These are phyloP conservation scores for Fremontodendron californicum DNA, from an alignment of 345 rosid species.

Conservation along the genomic window DNA sequence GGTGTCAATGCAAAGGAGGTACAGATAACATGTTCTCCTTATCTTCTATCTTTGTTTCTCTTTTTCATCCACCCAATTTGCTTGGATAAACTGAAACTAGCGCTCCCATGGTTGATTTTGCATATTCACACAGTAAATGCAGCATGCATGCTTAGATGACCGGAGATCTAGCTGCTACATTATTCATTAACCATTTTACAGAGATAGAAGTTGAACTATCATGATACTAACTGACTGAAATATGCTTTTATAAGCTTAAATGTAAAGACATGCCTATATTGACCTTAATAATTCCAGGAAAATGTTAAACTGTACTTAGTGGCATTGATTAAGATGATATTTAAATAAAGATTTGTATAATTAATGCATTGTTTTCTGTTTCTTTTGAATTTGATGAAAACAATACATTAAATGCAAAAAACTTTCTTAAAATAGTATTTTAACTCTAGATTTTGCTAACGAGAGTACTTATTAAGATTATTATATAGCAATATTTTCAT, in stretches of 20 bases:
- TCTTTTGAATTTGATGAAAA: background rate
- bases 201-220: background rate
- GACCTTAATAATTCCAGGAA: background rate
- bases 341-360: too few species aligned
- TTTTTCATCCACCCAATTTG: background rate
- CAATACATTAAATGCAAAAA: background rate
- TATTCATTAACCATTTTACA: background rate
- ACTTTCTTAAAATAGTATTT: background rate
- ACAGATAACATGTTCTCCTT: background rate
- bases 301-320: background rate
- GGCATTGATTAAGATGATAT: background rate
- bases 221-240: background rate
- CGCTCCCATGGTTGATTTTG: background rate
- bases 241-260: background rate
- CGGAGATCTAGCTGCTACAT: background rate
- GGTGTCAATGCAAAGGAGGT: conserved; percentile 73
- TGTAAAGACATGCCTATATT: background rate
- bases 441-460: too few species aligned
- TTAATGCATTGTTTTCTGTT: background rate
- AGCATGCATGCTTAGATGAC: background rate
- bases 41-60: background rate
- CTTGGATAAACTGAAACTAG: background rate
- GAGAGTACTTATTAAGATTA: too few species aligned
- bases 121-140: background rate
- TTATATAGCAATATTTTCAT: too few species aligned